These are phyloP conservation scores for Lentinula guzmanii DNA, from an alignment of 768 basidiomycete species.

Conservation along the genomic window DNA sequence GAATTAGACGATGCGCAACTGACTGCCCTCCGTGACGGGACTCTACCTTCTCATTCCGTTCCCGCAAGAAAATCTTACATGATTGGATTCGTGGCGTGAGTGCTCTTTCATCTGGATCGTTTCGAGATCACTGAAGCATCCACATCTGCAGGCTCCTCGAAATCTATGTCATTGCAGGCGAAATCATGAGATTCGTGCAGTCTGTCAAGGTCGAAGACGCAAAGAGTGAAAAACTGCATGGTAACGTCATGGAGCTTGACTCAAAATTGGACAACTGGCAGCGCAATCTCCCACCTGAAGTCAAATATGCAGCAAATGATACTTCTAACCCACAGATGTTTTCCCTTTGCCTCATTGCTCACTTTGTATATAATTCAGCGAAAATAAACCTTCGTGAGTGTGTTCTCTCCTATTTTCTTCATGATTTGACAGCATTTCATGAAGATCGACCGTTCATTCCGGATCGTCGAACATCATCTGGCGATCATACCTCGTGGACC, in stretches of 20 bases:
- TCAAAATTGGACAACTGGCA: conserved; percentile 11
- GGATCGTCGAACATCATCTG: conserved; percentile 8
- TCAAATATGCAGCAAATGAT: conserved; percentile 11
- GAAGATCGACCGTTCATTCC: conserved; percentile 15
- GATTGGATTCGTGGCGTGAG: conserved; percentile 14
- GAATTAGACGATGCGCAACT: conserved; percentile 14
- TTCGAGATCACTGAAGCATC: not conserved
- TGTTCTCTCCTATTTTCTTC: not conserved
- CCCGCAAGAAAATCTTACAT: conserved; percentile 7
- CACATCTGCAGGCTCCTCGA: conserved; percentile 6
- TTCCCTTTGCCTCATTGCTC: conserved; percentile 12
- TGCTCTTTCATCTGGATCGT: not conserved
- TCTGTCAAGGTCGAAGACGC: conserved; percentile 11
- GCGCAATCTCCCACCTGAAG: conserved; percentile 7
- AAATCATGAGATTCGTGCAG: conserved; percentile 12
- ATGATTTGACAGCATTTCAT: not conserved
- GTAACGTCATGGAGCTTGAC: conserved; percentile 8
- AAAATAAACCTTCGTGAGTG: conserved; percentile 15
- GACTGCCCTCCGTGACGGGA: conserved; percentile 6
- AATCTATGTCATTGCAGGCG: conserved; percentile 14
- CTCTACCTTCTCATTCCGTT: not conserved
- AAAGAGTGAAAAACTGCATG: conserved; percentile 2
- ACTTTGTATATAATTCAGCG: conserved; percentile 14
- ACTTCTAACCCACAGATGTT: conserved; percentile 10
- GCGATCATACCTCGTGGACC: conserved; percentile 10